A percentile compares a stretch with the other conserved stretches of the same genome.
These are phyloP conservation scores for Sporobolomyces pararoseus DNA, from an alignment of 768 basidiomycete genomes.

Conservation along the genomic window DNA sequence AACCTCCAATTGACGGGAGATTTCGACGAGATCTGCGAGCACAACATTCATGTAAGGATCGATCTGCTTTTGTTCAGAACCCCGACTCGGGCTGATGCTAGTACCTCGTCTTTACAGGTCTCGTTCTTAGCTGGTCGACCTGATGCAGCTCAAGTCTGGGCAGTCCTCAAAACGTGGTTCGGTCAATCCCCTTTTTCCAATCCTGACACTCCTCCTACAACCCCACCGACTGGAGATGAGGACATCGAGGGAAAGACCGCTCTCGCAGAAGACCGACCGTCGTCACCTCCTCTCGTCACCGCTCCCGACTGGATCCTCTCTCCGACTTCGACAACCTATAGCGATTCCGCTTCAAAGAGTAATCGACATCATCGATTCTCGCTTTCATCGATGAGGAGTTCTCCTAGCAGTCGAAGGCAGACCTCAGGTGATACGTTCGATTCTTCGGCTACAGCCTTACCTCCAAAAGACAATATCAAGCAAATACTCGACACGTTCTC, in stretches of 20 bases:
- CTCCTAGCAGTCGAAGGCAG: conserved; percentile 5
- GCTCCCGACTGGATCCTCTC: conserved; percentile 13
- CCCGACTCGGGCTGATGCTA: too few species aligned
- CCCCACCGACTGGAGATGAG: neutral
- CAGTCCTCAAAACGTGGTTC: conserved; percentile 33
- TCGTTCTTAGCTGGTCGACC: conserved; percentile 14
- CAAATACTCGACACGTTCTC: conserved; percentile 31
- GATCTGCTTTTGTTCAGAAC: neutral
- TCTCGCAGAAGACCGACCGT: too few species aligned
- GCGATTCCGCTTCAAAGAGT: neutral
- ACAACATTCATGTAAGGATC: conserved; percentile 24
- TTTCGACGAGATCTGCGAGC: conserved; percentile 30
- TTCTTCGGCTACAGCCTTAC: neutral
- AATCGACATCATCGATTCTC: conserved; percentile 9
- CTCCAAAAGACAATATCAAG: neutral
- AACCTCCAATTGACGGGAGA: conserved; percentile 15
- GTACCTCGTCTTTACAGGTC: conserved; percentile 5
- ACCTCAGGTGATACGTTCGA: conserved; percentile 8
- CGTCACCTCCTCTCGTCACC: too few species aligned
- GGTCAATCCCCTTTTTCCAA: conserved; percentile 10
- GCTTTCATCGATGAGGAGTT: conserved; percentile 6
- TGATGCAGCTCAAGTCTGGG: conserved; percentile 38
- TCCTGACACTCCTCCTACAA: neutral
- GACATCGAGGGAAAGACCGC: neutral
- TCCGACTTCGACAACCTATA: neutral